Evolutionary conservation across 2,329 filamentous ascomycete genomes (phyloP).

Genomic region (Coniochaeta prunicola): DNA sequence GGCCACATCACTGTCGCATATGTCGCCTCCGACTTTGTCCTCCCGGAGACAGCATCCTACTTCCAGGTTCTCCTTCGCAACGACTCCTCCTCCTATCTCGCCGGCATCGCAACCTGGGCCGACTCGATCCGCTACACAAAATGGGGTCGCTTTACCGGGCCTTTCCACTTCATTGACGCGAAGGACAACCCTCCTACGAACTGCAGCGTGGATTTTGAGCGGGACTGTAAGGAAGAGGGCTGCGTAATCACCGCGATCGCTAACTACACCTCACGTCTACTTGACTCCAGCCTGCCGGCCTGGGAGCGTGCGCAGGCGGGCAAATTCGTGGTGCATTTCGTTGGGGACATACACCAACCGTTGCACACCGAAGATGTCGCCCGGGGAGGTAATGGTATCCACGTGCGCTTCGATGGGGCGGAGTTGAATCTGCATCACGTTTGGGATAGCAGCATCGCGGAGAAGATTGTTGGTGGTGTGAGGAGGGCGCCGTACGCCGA

Average conservation of each 20-base stretch:
- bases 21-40: conserved; percentile 53
- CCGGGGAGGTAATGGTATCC: conserved; percentile 61
- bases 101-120: conserved; percentile 59
- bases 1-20: conserved; percentile 62
- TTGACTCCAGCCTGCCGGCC: conserved; percentile 35
- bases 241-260: conserved; percentile 54
- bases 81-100: conserved; percentile 49
- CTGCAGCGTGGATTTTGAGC: conserved; percentile 50
- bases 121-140: conserved; percentile 59
- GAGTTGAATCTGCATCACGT: conserved; percentile 62
- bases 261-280: conserved; percentile 52
- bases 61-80: conserved; percentile 52
- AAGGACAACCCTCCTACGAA: conserved; percentile 51
- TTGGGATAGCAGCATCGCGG: conserved; percentile 65
- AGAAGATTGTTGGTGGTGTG: conserved; percentile 53
- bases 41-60: conserved; percentile 45
- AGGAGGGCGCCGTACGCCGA: conserved; percentile 40
- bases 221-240: conserved; percentile 56
- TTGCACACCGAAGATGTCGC: conserved; percentile 58
- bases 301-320: conserved; percentile 49
- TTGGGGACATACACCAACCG: conserved; percentile 65
- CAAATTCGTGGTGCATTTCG: conserved; percentile 62
- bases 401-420: conserved; percentile 51
- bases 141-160: conserved; percentile 53
- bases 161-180: conserved; percentile 64